phyloP scores from a whole-genome alignment of 2,329 filamentous ascomycete genomes.

The Ilyonectria destructans region DNA sequence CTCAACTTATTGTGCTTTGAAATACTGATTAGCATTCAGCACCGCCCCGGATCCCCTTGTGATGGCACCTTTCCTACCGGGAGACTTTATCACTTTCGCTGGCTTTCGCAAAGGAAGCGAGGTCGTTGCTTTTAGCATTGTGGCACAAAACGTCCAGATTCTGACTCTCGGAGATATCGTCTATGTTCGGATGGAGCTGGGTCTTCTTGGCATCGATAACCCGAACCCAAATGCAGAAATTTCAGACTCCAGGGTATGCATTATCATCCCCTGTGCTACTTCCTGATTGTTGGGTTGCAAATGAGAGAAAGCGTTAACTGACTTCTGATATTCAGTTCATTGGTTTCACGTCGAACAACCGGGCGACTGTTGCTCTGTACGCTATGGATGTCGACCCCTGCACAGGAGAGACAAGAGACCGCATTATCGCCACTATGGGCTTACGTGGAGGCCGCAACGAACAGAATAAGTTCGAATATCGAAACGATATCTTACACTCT shows the following conservation, averaged over 20 bases:
- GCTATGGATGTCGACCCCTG: constrained; percentile 58
- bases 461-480: constrained; percentile 57
- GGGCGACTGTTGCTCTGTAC: constrained; percentile 52
- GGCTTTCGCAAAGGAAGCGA: constrained; percentile 53
- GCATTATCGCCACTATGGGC: constrained; percentile 53
- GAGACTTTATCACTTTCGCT: constrained; percentile 56
- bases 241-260: constrained; percentile 54
- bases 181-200: constrained; percentile 56
- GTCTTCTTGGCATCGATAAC: constrained; percentile 55
- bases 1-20: not conserved
- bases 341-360: constrained; percentile 55
- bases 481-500: constrained; percentile 51
- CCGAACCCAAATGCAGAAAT: constrained; percentile 55
- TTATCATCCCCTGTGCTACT: not conserved
- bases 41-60: constrained; percentile 55
- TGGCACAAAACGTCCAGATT: constrained; percentile 57
- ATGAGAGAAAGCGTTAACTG: not conserved
- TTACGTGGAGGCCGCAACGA: constrained; percentile 49
- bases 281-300: not conserved
- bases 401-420: constrained; percentile 54
- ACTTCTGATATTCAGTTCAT: constrained; percentile 44
- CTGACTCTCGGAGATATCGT: constrained; percentile 52
- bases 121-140: constrained; percentile 55
- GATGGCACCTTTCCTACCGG: constrained; percentile 56
- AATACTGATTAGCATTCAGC: constrained; percentile 35